phyloP scores from a whole-genome alignment of 2,329 filamentous ascomycete genomes.

The Calonectria honghensis region DNA sequence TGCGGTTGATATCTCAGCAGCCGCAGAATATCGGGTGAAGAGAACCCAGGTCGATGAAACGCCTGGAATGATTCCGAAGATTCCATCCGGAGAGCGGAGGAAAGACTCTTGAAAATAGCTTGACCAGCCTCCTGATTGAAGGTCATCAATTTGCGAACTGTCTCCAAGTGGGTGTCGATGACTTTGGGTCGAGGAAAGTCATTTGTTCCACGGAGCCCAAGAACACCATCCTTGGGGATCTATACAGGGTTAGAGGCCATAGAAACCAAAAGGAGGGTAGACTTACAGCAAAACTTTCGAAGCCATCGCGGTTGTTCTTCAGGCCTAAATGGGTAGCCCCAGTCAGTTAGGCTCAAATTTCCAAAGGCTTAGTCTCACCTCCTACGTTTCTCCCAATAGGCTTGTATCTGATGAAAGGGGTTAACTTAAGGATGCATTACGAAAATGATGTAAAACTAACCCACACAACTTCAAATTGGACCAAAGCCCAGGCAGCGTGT shows the following conservation, averaged over 20 bases:
- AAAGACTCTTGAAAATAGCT: neutral
- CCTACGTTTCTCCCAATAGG: neutral
- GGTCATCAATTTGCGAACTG: neutral
- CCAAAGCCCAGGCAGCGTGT: neutral
- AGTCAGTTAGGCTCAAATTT: neutral
- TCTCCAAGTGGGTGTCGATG: neutral
- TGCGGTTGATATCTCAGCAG: neutral
- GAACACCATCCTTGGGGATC: neutral
- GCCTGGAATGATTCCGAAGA: neutral
- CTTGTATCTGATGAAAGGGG: neutral
- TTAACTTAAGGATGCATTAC: neutral
- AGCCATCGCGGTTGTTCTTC: neutral
- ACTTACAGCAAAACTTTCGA: neutral
- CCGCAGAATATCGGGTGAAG: neutral
- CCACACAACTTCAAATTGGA: neutral
- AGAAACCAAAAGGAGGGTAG: neutral
- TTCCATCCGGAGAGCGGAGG: neutral
- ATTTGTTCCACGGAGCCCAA: neutral
- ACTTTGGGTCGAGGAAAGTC: neutral
- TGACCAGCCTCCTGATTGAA: neutral
- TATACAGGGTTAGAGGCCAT: neutral
- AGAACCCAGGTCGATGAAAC: neutral
- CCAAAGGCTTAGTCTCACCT: neutral
- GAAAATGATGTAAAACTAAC: neutral
- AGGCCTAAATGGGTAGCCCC: neutral